Conservation (phyloP, 2,329 filamentous ascomycete genomes). For the Claviceps pazoutovae region DNA sequence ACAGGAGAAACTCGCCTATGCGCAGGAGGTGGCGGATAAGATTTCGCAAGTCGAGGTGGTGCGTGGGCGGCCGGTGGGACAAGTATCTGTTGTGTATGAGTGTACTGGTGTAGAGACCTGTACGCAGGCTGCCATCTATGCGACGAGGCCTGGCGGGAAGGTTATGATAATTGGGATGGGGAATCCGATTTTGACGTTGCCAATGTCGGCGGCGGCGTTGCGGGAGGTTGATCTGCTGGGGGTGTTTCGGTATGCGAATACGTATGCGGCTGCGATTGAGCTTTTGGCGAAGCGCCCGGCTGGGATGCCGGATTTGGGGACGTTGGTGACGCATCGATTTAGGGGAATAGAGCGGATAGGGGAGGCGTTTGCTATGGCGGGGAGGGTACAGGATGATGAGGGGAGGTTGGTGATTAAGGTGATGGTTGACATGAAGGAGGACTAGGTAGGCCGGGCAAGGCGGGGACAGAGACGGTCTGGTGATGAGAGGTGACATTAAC, state of each 20-base stretch:
- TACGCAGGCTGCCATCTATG: slow-evolving; percentile 60
- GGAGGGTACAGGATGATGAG: slow-evolving; percentile 52
- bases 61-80: slow-evolving; percentile 36
- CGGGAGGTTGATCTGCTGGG: slow-evolving; percentile 59
- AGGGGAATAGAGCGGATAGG: slow-evolving; percentile 46
- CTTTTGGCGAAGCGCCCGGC: slow-evolving; percentile 33
- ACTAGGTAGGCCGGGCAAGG: not conserved
- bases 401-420: slow-evolving; percentile 66
- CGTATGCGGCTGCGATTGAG: slow-evolving; percentile 45
- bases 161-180: slow-evolving; percentile 63
- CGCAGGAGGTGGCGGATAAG: slow-evolving; percentile 32
- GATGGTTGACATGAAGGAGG: slow-evolving; percentile 31
- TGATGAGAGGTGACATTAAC: too few relatives aligned
- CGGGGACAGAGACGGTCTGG: not conserved
- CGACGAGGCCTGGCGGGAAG: slow-evolving; percentile 52
- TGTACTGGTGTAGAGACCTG: slow-evolving; percentile 69
- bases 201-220: slow-evolving; percentile 52
- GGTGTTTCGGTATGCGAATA: slow-evolving; percentile 62
- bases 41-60: slow-evolving; percentile 22
- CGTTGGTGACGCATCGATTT: slow-evolving; percentile 58
- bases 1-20: slow-evolving; percentile 39
- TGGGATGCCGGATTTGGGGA: slow-evolving; percentile 48
- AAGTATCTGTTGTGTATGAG: slow-evolving; percentile 58
- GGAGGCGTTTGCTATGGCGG: slow-evolving; percentile 62
- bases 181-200: slow-evolving; percentile 53